phyloP scores from a whole-genome alignment of 306 rosid species.

The Fragaria nilgerrensis region DNA sequence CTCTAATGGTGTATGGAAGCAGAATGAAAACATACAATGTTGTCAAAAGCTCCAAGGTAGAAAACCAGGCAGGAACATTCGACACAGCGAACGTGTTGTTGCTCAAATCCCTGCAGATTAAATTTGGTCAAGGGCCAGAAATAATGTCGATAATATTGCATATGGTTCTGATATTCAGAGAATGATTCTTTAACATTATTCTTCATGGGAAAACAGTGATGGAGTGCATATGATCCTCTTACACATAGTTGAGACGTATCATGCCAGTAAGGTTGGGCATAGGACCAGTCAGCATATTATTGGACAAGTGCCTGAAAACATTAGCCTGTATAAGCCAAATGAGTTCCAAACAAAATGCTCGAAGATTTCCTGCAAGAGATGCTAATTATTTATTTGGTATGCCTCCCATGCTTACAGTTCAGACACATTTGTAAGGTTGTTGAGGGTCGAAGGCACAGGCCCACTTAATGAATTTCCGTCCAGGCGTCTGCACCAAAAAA shows the following conservation, averaged over 20 bases:
- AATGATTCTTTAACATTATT: not conserved
- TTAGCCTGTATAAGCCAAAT: conserved; percentile 3
- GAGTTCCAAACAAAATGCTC: conserved; percentile 6
- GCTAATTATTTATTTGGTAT: not conserved
- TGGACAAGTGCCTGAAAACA: conserved; percentile 51
- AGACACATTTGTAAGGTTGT: conserved; percentile 35
- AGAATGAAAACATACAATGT: conserved; percentile 51
- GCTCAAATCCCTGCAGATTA: conserved; percentile 57
- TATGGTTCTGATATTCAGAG: not conserved
- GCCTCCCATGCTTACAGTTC: conserved; percentile 47
- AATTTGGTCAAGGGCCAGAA: conserved; percentile 3
- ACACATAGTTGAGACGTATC: conserved; percentile 48
- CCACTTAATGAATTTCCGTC: conserved; percentile 46
- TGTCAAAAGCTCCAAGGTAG: conserved; percentile 41
- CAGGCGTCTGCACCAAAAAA: conserved; percentile 48
- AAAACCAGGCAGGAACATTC: conserved; percentile 48
- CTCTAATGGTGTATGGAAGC: not conserved
- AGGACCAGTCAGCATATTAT: conserved; percentile 54
- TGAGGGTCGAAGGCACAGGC: conserved; percentile 46
- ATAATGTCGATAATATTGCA: not conserved
- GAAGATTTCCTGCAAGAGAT: not conserved
- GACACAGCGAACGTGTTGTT: conserved; percentile 49
- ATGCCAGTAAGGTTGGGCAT: conserved; percentile 52
- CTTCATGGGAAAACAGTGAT: not conserved
- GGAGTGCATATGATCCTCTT: conserved; percentile 13